Base-by-base conservation (phyloP, 2,329 filamentous ascomycete genomes). In the Colletotrichum camelliae region DNA sequence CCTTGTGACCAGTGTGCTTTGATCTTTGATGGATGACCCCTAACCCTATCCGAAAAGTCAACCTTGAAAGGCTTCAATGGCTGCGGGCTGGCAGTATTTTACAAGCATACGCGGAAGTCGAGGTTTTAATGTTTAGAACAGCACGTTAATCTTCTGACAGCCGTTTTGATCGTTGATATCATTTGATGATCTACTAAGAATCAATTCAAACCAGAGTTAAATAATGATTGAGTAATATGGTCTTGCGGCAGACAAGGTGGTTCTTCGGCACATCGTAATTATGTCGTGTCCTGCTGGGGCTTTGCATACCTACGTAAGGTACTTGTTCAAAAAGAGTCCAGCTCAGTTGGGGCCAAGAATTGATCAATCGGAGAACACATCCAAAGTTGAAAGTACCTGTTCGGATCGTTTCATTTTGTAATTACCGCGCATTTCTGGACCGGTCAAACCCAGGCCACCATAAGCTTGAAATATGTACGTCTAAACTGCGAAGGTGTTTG, bases 171-270 rank as follows among this genome's bases (percentile, higher is more conserved):
- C n/a, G 1, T 48, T n/a, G 3, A 7, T 12, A n/a, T n/a, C n/a
- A n/a, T n/a, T n/a, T n/a, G n/a, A 48, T n/a, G 18, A n/a, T 12
- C 1, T n/a, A n/a, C 0, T 6, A 7, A 12, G 2, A 10, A n/a
- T 10, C 2, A 43, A n/a, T 4, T 12, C 18, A 10, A 18, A 0
- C 39, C 10, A n/a, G 18, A 48, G 15, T n/a, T 2, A n/a, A n/a
- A n/a, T n/a, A 12, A 13, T 48, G 18, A n/a, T 48, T 48, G 9
- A n/a, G 4, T 18, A n/a, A 48, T 4, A n/a, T n/a, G n/a, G n/a
- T n/a, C n/a, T n/a, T n/a, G n/a, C n/a, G n/a, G n/a, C n/a, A n/a
- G n/a, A n/a, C n/a, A n/a, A 18, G 16, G 18, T 16, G 9, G 39
- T 43, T 18, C 5, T 43, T 43, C 39, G 8, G n/a, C 5, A 48